A percentile compares a stretch with the other conserved stretches of the same genome.
These are phyloP conservation scores for Alternaria longipes DNA, from an alignment of 2,329 filamentous ascomycete genomes.

Conservation along the genomic window DNA sequence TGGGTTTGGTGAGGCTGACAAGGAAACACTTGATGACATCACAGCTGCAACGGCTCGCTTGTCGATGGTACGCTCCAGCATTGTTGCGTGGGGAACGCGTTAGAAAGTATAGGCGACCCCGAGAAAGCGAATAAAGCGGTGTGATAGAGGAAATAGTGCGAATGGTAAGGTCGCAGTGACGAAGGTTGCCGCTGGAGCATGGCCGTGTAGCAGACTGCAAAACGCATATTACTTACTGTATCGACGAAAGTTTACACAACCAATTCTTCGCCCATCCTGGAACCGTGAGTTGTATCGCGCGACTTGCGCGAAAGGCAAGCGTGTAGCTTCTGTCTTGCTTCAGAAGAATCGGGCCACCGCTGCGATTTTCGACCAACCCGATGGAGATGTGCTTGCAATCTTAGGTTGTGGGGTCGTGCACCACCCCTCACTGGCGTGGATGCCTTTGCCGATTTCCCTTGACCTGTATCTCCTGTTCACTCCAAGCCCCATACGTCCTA, in stretches of 20 bases:
- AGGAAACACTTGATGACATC: not conserved
- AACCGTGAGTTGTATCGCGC: no score
- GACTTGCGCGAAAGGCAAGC: not conserved
- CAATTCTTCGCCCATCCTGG: not conserved
- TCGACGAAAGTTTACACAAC: not conserved
- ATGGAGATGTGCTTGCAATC: not conserved
- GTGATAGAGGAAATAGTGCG: not conserved
- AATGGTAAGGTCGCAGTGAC: not conserved
- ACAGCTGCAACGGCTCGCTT: no score
- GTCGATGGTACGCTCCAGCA: not conserved
- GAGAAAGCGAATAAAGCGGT: not conserved
- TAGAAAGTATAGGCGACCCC: not conserved
- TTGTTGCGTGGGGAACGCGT: not conserved
- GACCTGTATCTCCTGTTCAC: no score
- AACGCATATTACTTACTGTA: not conserved
- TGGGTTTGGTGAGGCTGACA: not conserved
- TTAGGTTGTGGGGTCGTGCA: no score
- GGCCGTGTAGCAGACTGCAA: not conserved
- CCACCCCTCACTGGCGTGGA: no score
- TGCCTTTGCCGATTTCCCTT: no score
- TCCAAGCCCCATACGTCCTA: no score
- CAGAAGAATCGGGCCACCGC: not conserved
- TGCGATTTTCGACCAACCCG: not conserved
- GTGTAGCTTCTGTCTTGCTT: not conserved
- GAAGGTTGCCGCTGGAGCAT: not conserved